phyloP scores from a whole-genome alignment of 2,329 filamentous ascomycete genomes.

The Ascochyta viciae-villosae region DNA sequence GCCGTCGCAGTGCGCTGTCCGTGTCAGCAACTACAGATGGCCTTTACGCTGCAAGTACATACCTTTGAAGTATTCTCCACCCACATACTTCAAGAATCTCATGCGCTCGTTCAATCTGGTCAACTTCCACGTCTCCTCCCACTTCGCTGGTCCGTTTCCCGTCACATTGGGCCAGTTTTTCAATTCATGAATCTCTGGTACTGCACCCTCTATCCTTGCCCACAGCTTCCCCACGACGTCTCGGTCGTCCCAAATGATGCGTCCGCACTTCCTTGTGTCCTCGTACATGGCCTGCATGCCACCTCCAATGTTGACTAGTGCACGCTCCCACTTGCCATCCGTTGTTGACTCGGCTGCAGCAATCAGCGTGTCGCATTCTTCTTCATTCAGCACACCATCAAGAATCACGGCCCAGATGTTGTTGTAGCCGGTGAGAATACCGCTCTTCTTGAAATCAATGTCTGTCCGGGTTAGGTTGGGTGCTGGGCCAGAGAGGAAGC shows the following conservation, averaged over 20 bases:
- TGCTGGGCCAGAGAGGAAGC: slow-evolving; percentile 58
- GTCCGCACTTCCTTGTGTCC: slow-evolving; percentile 72
- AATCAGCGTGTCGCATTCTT: slow-evolving; percentile 63
- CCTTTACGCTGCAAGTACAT: slow-evolving; percentile 5
- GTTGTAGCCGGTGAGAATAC: slow-evolving; percentile 60
- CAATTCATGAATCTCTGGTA: slow-evolving; percentile 59
- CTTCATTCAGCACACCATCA: slow-evolving; percentile 67
- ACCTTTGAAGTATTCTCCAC: slow-evolving; percentile 74
- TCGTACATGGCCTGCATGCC: slow-evolving; percentile 66
- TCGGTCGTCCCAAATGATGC: slow-evolving; percentile 76
- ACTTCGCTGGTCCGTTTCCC: slow-evolving; percentile 53
- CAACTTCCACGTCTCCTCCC: slow-evolving; percentile 53
- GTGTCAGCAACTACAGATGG: slow-evolving; percentile 19
- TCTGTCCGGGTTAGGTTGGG: slow-evolving; percentile 55
- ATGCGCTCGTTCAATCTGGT: slow-evolving; percentile 72
- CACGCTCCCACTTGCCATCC: slow-evolving; percentile 66
- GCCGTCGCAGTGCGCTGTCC: slow-evolving; percentile 70
- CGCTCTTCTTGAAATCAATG: slow-evolving; percentile 61
- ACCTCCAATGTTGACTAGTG: slow-evolving; percentile 70
- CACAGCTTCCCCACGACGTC: slow-evolving; percentile 69
- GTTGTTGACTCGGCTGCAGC: slow-evolving; percentile 41
- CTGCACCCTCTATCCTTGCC: slow-evolving; percentile 58
- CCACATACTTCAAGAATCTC: slow-evolving; percentile 75
- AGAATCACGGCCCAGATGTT: slow-evolving; percentile 66
- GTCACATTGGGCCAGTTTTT: slow-evolving; percentile 49